phyloP scores from a whole-genome alignment of 768 basidiomycete species.

The Mycena alexandri region DNA sequence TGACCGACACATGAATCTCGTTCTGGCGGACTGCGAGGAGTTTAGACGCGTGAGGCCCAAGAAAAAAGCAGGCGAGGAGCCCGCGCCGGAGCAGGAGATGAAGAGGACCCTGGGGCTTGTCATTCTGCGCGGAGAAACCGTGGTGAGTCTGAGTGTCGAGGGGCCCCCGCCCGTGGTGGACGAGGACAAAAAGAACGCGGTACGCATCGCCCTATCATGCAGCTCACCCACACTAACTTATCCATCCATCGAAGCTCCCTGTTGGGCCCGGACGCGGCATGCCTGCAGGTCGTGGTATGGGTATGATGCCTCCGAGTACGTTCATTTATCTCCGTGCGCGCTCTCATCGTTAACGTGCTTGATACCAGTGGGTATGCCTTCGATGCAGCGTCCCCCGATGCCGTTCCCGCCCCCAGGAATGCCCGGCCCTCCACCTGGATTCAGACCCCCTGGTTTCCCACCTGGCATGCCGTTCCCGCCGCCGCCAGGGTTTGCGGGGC shows the following conservation, averaged over 20 bases:
- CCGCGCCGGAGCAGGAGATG: constrained; percentile 89
- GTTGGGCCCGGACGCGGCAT: constrained; percentile 94
- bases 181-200: constrained; percentile 88
- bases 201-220: constrained; percentile 52
- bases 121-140: constrained; percentile 95
- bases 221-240: constrained; percentile 13
- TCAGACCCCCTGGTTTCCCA: constrained; percentile 87
- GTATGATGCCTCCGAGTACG: constrained; percentile 91
- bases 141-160: constrained; percentile 95
- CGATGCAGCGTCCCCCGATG: constrained; percentile 78
- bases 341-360: constrained; percentile 35
- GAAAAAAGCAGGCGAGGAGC: constrained; percentile 88
- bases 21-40: constrained; percentile 98
- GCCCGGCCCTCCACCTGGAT: constrained; percentile 89
- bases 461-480: constrained; percentile 85
- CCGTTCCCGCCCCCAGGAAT: constrained; percentile 79
- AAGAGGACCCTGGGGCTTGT: constrained; percentile 97
- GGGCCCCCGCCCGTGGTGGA: constrained; percentile 93
- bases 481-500: constrained; percentile 84
- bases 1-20: constrained; percentile 99
- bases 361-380: constrained; percentile 68
- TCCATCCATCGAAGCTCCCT: constrained; percentile 67
- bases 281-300: constrained; percentile 97
- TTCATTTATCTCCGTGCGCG: constrained; percentile 37
- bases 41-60: constrained; percentile 93